Evolutionary conservation across 176 grass and related monocot species (phyloP), one percentile per base, ranked within the genome.

Genomic region (Alloteropsis semialata): DNA sequence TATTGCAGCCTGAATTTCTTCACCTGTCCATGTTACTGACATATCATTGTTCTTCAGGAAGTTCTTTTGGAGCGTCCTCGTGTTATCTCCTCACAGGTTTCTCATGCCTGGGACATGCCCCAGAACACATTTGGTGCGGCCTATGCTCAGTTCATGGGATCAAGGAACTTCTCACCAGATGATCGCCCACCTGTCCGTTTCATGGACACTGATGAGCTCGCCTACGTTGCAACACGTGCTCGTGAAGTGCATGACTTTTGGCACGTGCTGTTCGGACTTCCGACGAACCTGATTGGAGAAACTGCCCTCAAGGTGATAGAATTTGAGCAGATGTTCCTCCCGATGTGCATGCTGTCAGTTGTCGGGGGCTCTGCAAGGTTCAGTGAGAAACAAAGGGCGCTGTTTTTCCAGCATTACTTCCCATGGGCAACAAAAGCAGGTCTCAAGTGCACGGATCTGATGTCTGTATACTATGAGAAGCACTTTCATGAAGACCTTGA

Each of bases 241-340:
- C 96, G 91, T 41, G 96, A 96, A 80, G 96, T 99, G 61, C 96
- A 96, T 21, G 96, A 99, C 72, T 99, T 93, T 62, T 96, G 96
- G 93, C 96, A 99, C 22, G 96, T 95, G 33, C 53, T 99, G 54
- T 99, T 96, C 43, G 91, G 96, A 22, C 93, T 99, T 68, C 92
- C 87, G 0, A 99, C 93, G 5, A 94, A 99, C 57, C 85, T 96
- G 50, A 96, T 99, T 30, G 93, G 96, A 21, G 96, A 99, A 68
- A 91, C 93, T 14, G 89, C 96, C 19, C 89, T 99, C n/a, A 99
- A 99, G 84, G 96, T 99, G 66, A 88, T 99, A 0, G 93, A 99
- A 65, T 99, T 99, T 80, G 92, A 96, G 48, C 93, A 99, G 77
- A 99, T 99, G 91, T 85, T 92, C 82, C 91, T 99, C 66, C 96